A percentile compares a stretch with the other conserved stretches of the same genome.
phyloP scores from a whole-genome alignment of 192 early-diverging fungal species.

The Coemansia sp. region DNA sequence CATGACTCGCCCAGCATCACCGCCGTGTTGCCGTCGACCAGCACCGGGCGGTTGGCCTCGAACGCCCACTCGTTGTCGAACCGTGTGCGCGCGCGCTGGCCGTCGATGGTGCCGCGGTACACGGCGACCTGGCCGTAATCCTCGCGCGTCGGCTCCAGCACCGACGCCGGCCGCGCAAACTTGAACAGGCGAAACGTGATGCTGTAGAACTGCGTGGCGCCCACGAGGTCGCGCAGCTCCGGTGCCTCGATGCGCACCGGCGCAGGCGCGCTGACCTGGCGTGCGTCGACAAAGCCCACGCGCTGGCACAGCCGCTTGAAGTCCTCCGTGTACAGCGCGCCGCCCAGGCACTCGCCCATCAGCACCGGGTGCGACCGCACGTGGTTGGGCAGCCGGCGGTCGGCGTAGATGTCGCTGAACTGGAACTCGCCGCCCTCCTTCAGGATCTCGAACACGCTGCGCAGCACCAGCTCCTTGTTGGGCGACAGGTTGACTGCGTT shows the following conservation, averaged over 20 bases:
- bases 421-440: constrained; percentile 48
- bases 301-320: constrained; percentile 33
- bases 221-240: constrained; percentile 40
- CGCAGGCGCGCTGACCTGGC: constrained; percentile 36
- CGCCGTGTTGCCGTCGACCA: constrained; percentile 48
- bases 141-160: constrained; percentile 50
- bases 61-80: constrained; percentile 45
- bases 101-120: constrained; percentile 48
- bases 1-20: constrained; percentile 48
- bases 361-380: constrained; percentile 46
- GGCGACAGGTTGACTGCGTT: constrained; percentile 54
- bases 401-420: constrained; percentile 51
- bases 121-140: constrained; percentile 47
- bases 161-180: constrained; percentile 31
- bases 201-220: constrained; percentile 35
- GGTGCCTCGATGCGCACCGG: constrained; percentile 24
- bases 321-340: constrained; percentile 45
- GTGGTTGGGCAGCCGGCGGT: constrained; percentile 39
- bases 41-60: constrained; percentile 33
- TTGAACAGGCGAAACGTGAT: constrained; percentile 51
- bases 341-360: constrained; percentile 48
- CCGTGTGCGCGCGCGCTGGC: constrained; percentile 26
- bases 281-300: constrained; percentile 35
- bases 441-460: constrained; percentile 40
- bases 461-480: constrained; percentile 48